phyloP scores from a whole-genome alignment of 495 filamentous ascomycete species.

The Talaromyces stipitatus region DNA sequence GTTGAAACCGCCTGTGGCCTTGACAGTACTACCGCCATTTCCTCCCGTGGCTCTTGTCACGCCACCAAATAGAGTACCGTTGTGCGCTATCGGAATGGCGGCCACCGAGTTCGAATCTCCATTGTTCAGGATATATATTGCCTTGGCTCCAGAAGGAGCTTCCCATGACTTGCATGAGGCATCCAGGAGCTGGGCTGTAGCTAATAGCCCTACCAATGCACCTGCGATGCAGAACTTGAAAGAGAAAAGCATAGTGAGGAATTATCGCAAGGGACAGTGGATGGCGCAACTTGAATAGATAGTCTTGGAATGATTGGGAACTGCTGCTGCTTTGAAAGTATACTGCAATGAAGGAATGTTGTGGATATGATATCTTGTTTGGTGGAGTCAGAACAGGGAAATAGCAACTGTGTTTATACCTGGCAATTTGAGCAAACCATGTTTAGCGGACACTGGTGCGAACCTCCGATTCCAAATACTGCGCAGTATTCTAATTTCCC shows the following conservation, averaged over 20 bases:
- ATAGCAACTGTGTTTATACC: no score
- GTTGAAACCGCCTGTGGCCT: constrained; percentile 24
- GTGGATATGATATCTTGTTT: no score
- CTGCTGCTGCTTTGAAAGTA: no score
- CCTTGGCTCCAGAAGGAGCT: constrained; percentile 20
- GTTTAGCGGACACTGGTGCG: no score
- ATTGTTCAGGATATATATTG: constrained; percentile 47
- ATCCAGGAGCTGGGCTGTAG: background rate
- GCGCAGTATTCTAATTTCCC: no score
- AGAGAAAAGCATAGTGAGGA: background rate
- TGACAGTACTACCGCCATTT: constrained; percentile 14
- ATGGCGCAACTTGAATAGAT: no score
- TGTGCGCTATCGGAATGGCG: constrained; percentile 30
- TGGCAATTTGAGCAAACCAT: no score
- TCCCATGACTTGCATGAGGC: background rate
- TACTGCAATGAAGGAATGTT: no score
- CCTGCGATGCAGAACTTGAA: background rate
- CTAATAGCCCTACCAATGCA: background rate
- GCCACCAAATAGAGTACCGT: constrained; percentile 35
- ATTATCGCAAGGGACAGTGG: background rate
- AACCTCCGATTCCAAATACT: no score
- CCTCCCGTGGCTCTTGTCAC: background rate
- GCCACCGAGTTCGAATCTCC: constrained; percentile 36
- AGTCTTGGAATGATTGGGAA: no score
- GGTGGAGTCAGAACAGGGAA: no score